Evolutionary conservation across 306 rosid species (phyloP).

Genomic region (Abrus precatorius): DNA sequence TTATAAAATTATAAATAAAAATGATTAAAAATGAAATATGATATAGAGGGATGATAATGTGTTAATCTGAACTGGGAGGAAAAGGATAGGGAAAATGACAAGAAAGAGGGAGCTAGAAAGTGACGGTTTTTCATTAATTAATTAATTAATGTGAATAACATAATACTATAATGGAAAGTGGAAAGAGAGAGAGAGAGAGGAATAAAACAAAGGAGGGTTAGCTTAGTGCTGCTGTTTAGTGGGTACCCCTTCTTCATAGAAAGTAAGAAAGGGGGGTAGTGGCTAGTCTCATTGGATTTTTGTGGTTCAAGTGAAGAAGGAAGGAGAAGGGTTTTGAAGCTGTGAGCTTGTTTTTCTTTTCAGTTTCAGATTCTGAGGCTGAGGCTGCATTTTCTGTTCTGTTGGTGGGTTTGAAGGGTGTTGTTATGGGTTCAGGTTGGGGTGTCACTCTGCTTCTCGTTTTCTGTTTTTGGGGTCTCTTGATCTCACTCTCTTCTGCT

Average conservation of each 20-base stretch:
- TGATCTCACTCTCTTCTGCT: conserved; percentile 67
- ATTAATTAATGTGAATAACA: neutral
- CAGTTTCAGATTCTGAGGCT: neutral
- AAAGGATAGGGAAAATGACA: conserved; percentile 59
- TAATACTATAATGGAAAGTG: conserved; percentile 40
- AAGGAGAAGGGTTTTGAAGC: neutral
- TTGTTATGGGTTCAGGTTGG: conserved; percentile 39
- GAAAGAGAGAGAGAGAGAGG: conserved; percentile 50
- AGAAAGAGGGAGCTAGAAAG: conserved; percentile 52
- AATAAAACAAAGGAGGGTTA: conserved; percentile 48
- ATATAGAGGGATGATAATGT: neutral
- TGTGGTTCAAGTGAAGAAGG: conserved; percentile 15
- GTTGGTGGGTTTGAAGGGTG: conserved; percentile 49
- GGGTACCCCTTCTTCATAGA: conserved; percentile 42
- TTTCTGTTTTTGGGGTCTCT: conserved; percentile 58
- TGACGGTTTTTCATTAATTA: conserved; percentile 23
- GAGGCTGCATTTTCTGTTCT: neutral
- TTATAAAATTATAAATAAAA: neutral
- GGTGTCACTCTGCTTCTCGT: conserved; percentile 45
- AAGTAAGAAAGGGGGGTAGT: conserved; percentile 26
- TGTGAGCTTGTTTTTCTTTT: neutral
- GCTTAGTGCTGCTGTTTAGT: conserved; percentile 30
- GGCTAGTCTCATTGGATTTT: conserved; percentile 4
- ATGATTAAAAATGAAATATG: neutral
- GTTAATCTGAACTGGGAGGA: neutral